These are phyloP conservation scores for Pythium phragmitis DNA, from an alignment of 352 stramenopile genomes.

Conservation along the genomic window DNA sequence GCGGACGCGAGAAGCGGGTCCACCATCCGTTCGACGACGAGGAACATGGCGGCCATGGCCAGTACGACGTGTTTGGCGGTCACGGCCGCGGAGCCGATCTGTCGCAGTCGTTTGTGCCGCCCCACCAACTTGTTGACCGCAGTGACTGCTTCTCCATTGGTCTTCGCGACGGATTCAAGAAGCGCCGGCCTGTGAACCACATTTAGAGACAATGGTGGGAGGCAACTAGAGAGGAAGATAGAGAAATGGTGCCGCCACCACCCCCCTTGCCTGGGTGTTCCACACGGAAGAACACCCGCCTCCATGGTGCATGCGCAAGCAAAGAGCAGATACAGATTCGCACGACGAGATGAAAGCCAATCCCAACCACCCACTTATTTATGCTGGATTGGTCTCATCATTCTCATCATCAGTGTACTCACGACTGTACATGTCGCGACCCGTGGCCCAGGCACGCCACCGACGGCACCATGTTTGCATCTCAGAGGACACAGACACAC, in stretches of 20 bases:
- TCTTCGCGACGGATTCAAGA: slow-evolving; percentile 66
- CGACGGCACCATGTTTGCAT: too few relatives aligned
- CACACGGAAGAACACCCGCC: not conserved
- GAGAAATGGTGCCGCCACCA: too few relatives aligned
- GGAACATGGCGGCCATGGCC: too few relatives aligned
- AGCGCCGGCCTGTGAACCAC: slow-evolving; percentile 35
- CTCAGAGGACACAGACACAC: too few relatives aligned
- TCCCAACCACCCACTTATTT: slow-evolving; percentile 5
- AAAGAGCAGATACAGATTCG: slow-evolving; percentile 9
- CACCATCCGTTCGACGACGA: slow-evolving; percentile 25
- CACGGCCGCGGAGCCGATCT: slow-evolving; percentile 18
- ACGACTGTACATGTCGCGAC: too few relatives aligned
- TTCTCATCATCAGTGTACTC: too few relatives aligned
- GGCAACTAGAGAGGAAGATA: not conserved
- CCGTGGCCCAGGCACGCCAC: too few relatives aligned
- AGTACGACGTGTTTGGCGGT: slow-evolving; percentile 20
- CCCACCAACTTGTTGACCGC: slow-evolving; percentile 68
- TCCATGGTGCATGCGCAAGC: not conserved
- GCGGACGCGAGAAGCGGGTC: slow-evolving; percentile 14
- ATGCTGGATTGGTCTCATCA: not conserved
- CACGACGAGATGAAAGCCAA: slow-evolving; percentile 17
- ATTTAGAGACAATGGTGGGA: slow-evolving; percentile 11
- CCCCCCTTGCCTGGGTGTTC: not conserved
- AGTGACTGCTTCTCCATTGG: slow-evolving; percentile 72
- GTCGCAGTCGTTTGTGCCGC: slow-evolving; percentile 68